Evolutionary conservation across 306 rosid genomes (phyloP).

Genomic region (Amphicarpaea edgeworthii): DNA sequence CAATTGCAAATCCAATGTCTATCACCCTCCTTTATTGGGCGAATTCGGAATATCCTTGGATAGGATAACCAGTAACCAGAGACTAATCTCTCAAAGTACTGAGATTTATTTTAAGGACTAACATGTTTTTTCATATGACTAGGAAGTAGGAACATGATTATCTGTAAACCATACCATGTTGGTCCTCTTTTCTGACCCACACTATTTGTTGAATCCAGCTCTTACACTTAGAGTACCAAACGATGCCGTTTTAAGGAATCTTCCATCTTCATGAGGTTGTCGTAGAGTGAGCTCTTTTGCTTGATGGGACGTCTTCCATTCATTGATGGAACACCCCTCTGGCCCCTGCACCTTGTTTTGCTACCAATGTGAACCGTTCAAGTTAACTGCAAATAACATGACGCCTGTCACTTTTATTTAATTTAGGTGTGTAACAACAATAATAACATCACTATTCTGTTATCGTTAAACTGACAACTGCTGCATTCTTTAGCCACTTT

Average conservation of each 20-base stretch:
- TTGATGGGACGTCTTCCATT: not conserved
- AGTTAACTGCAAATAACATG: not conserved
- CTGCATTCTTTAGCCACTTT: too few species aligned
- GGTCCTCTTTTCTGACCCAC: not conserved
- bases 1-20: not conserved
- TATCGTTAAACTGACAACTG: too few species aligned
- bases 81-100: too few species aligned
- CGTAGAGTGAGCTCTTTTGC: slow-evolving; percentile 4
- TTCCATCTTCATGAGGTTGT: slow-evolving; percentile 1
- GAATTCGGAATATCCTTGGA: too few species aligned
- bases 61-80: too few species aligned
- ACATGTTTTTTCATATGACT: too few species aligned
- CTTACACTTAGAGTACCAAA: not conserved
- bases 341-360: slow-evolving; percentile 4
- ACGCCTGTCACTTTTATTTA: too few species aligned
- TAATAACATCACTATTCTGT: too few species aligned
- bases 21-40: not conserved
- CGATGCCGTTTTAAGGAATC: slow-evolving; percentile 38
- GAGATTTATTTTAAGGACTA: too few species aligned
- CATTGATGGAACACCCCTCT: slow-evolving; percentile 1
- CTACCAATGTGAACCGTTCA: not conserved
- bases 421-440: too few species aligned
- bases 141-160: too few species aligned
- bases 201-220: slow-evolving; percentile 34
- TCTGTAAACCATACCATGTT: not conserved